Conservation (phyloP, 2,329 filamentous ascomycete species). For the Penicillium sp. region DNA sequence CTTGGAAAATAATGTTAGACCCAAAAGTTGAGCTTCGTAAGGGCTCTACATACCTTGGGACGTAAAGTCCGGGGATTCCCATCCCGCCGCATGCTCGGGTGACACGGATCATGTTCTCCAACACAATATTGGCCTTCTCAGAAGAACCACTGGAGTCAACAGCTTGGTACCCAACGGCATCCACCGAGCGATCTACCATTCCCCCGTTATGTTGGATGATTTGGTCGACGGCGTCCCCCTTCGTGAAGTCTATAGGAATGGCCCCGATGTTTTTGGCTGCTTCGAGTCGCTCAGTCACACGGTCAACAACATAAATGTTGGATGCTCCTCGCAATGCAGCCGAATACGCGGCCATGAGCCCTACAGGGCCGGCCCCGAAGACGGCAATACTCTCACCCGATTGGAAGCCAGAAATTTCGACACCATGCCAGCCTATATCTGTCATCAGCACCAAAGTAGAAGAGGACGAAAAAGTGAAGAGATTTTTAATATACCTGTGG, state of each 20-base stretch:
- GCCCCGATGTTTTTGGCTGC: conserved; percentile 64
- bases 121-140: conserved; percentile 64
- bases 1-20: conserved; percentile 1
- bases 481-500: conserved; percentile 15
- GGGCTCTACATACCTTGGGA: conserved; percentile 37
- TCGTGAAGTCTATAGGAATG: conserved; percentile 62
- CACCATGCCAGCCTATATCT: conserved; percentile 30
- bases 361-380: conserved; percentile 66
- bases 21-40: background rate
- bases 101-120: conserved; percentile 65
- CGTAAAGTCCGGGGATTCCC: conserved; percentile 61
- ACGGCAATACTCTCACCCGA: conserved; percentile 65
- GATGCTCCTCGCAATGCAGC: conserved; percentile 63
- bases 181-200: conserved; percentile 66
- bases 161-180: conserved; percentile 68
- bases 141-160: conserved; percentile 57
- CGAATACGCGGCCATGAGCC: conserved; percentile 67
- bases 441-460: background rate
- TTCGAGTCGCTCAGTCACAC: conserved; percentile 60
- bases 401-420: conserved; percentile 57
- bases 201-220: conserved; percentile 62
- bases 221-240: conserved; percentile 58
- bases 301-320: conserved; percentile 64
- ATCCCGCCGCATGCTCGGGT: conserved; percentile 63
- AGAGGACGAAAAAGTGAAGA: background rate